phyloP scores from a whole-genome alignment of 1,139 yeast genomes.

The Hyphopichia khmerensis region DNA sequence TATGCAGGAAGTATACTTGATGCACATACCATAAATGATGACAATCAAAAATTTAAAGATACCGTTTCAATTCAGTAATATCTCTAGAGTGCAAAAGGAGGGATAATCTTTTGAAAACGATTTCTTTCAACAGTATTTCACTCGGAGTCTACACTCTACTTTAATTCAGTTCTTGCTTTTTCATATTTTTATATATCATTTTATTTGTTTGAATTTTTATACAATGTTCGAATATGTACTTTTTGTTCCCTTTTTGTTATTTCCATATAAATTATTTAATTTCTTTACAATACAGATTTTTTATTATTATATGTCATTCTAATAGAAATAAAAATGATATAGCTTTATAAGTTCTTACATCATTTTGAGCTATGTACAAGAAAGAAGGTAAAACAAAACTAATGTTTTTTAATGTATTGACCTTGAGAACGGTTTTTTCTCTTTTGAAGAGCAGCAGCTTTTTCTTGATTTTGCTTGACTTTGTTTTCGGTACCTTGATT shows the following conservation, averaged over 20 bases:
- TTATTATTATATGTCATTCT: neutral
- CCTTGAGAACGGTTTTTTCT: slow-evolving; percentile 32
- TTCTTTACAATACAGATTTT: neutral
- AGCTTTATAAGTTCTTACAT: no score
- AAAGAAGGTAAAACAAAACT: slow-evolving; percentile 5
- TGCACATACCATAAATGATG: neutral
- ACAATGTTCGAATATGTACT: neutral
- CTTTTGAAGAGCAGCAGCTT: slow-evolving; percentile 38
- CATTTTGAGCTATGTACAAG: neutral
- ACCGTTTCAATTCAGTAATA: no score
- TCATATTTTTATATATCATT: neutral
- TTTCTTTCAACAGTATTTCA: no score
- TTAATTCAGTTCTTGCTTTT: neutral
- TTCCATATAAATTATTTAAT: no score
- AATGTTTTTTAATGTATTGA: slow-evolving; percentile 45
- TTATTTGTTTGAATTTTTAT: neutral
- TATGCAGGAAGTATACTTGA: neutral
- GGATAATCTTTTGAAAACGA: no score
- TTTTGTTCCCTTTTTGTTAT: neutral
- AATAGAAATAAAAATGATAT: no score
- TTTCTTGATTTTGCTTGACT: slow-evolving; percentile 36
- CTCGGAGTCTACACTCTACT: no score
- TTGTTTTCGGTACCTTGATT: slow-evolving; percentile 33
- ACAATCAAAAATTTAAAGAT: neutral
- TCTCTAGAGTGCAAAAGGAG: neutral